phyloP scores from a whole-genome alignment of 2,329 filamentous ascomycete genomes.

The Colletotrichum shisoi region DNA sequence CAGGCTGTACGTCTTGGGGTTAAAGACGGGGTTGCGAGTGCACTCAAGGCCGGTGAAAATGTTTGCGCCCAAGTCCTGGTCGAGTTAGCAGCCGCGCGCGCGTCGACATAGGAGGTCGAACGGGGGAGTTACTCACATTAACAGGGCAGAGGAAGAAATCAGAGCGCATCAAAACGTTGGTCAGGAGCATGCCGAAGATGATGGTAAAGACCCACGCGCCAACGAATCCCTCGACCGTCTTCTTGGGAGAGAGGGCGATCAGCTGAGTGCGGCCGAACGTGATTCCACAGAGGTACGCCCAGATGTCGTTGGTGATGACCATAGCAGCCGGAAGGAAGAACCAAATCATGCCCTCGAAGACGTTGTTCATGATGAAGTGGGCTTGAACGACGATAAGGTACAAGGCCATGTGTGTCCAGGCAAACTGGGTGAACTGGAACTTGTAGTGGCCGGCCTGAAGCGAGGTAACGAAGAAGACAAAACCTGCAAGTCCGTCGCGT shows the following conservation, averaged over 20 bases:
- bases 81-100: constrained; percentile 4
- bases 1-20: constrained; percentile 76
- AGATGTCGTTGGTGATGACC: constrained; percentile 98
- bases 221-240: constrained; percentile 97
- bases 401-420: constrained; percentile 99
- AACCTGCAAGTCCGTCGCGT: constrained; percentile 67
- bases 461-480: constrained; percentile 96
- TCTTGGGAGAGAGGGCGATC: constrained; percentile 98
- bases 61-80: constrained; percentile 85
- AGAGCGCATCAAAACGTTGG: constrained; percentile 84
- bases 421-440: constrained; percentile 99
- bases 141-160: constrained; percentile 99
- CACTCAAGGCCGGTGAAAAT: constrained; percentile 90
- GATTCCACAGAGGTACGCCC: constrained; percentile 96
- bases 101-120: not conserved
- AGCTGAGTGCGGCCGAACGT: constrained; percentile 95
- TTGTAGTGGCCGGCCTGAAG: constrained; percentile 95
- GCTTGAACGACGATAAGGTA: constrained; percentile 98
- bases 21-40: constrained; percentile 89
- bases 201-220: constrained; percentile 97
- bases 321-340: constrained; percentile 95
- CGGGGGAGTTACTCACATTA: constrained; percentile 63
- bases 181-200: constrained; percentile 81
- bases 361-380: constrained; percentile 99
- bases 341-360: constrained; percentile 99